phyloP scores from a whole-genome alignment of 2,329 filamentous ascomycete species.

The Fusarium setosum region DNA sequence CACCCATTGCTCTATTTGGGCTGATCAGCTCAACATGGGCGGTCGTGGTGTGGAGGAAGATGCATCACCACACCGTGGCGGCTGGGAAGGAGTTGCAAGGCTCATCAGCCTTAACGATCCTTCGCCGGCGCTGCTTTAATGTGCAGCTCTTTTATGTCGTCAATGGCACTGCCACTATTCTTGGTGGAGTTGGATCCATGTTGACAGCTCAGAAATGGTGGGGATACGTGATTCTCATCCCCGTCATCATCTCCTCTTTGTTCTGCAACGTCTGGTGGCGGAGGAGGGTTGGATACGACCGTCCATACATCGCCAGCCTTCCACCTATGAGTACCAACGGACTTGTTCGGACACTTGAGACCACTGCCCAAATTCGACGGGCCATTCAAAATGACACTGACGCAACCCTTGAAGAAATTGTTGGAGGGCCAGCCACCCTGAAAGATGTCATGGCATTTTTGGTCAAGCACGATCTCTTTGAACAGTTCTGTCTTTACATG shows the following conservation, averaged over 20 bases:
- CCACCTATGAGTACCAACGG: not conserved
- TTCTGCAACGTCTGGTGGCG: constrained; percentile 63
- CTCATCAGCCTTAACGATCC: constrained; percentile 37
- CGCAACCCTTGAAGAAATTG: constrained; percentile 1
- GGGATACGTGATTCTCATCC: constrained; percentile 63
- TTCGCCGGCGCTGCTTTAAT: constrained; percentile 52
- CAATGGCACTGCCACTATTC: constrained; percentile 57
- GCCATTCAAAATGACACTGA: constrained; percentile 5
- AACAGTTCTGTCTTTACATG: constrained; percentile 21
- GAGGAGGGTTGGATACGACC: constrained; percentile 56
- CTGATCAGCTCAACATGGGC: constrained; percentile 62
- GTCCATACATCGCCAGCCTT: constrained; percentile 17
- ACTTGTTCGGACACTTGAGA: constrained; percentile 19
- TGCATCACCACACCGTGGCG: constrained; percentile 50
- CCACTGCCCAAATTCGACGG: constrained; percentile 16
- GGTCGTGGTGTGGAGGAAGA: constrained; percentile 53
- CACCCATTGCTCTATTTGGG: constrained; percentile 60
- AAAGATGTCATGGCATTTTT: constrained; percentile 12
- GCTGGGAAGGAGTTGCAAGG: constrained; percentile 41
- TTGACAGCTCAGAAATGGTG: constrained; percentile 63
- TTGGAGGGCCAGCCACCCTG: not conserved
- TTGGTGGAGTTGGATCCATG: constrained; percentile 62
- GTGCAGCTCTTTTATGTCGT: constrained; percentile 55
- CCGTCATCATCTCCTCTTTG: constrained; percentile 59
- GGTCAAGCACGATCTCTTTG: constrained; percentile 32